Percentiles rank a stretch among this genome's conserved stretches.
Evolutionary conservation across 495 filamentous ascomycete species (phyloP).

Genomic region (Sordaria brevicollis): DNA sequence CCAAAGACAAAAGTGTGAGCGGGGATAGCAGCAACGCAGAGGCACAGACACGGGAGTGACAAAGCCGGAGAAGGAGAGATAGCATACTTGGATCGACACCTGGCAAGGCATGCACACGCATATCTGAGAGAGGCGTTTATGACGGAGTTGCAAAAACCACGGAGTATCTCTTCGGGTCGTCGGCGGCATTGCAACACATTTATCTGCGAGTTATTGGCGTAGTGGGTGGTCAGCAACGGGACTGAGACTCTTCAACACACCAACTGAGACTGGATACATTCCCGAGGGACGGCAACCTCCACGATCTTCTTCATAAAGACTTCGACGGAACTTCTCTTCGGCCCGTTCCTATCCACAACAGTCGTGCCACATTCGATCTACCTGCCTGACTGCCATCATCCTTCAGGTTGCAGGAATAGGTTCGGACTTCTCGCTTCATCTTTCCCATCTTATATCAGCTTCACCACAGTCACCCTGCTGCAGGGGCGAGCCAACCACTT

Average conservation of each 20-base stretch:
- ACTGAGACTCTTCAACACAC: not conserved
- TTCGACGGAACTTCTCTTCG: not conserved
- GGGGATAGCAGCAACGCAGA: not conserved
- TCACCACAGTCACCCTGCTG: not conserved
- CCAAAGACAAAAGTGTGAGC: not conserved
- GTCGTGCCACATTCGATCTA: not conserved
- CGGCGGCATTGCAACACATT: not conserved
- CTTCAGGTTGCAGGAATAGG: not conserved
- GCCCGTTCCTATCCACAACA: not conserved
- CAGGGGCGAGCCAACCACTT: not conserved
- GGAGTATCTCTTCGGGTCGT: not conserved
- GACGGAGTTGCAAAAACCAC: not conserved
- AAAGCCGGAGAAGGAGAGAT: not conserved
- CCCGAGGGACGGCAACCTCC: not conserved
- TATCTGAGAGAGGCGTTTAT: not conserved
- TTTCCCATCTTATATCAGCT: not conserved
- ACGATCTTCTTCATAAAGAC: not conserved
- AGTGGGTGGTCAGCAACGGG: not conserved
- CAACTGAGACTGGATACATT: not conserved
- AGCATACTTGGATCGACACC: not conserved
- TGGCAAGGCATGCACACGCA: not conserved
- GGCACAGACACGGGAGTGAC: not conserved
- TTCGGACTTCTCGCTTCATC: not conserved
- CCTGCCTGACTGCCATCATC: not conserved
- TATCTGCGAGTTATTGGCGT: not conserved